Evolutionary conservation across 2,329 filamentous ascomycete genomes (phyloP), one percentile per base, ranked within the genome.

Genomic region (Colletotrichum neosansevieriae): DNA sequence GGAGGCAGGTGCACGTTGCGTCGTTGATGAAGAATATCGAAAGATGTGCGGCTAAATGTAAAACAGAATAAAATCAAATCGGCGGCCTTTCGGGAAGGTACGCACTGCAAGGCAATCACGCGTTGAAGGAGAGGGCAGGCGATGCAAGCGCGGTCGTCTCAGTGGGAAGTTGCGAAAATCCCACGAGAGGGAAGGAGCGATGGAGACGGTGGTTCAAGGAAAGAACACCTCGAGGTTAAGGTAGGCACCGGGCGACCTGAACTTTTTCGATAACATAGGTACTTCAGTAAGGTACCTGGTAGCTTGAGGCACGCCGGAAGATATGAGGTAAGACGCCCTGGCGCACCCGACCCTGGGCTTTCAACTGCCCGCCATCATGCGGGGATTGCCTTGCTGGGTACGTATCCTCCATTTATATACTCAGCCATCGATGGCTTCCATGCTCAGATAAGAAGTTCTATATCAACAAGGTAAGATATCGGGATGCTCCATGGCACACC

Each of bases 151-250:
- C 21, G 5, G 47, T 50, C 19, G 21, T 24, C 13, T n/a, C 10
- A 32, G 53, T 64, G 21, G 24, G 32, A 58, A 64, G 42, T 50
- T 44, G 42, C 24, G 34, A 57, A 56, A 60, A 47, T 38, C 38
- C 56, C 63, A 47, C 47, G 36, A n/a, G 24, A 50, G n/a, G 53
- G 9, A 21, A 42, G 58, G 34, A n/a, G 34, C 36, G 42, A 63
- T 49, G 63, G 21, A 49, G 38, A 38, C 38, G 13, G 24, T 34
- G 42, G 38, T 54, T 50, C 17, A 36, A 36, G 58, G 54, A 49
- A 53, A 49, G 54, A 60, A 36, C 29, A 19, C 29, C 51, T 13
- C 17, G 29, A 38, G 24, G n/a, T n/a, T n/a, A n/a, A n/a, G n/a
- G n/a, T n/a, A n/a, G 29, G 29, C 50, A 38, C n/a, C 15, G n/a